A percentile compares a stretch with the other conserved stretches of the same genome.
Conservation (phyloP, 2,329 filamentous ascomycete genomes). For the Plectosphaerella sp. region DNA sequence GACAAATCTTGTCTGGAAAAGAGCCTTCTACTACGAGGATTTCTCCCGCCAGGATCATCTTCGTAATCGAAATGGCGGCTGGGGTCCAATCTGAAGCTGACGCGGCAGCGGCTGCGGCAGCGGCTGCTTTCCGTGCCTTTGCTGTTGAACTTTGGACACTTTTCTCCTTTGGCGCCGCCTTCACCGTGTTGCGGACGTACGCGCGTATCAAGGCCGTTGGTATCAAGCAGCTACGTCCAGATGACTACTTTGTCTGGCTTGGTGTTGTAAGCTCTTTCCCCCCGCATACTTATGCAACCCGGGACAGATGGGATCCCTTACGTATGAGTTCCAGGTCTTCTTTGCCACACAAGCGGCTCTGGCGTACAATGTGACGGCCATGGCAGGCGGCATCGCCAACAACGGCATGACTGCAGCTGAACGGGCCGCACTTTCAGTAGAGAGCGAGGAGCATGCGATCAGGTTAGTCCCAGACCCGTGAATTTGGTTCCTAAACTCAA, state of each 20-base stretch:
- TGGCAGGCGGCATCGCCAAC: conserved; percentile 47
- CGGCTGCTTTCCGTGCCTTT: conserved; percentile 19
- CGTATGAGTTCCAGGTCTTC: background rate
- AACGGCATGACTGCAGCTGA: conserved; percentile 50
- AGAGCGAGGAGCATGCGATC: conserved; percentile 37
- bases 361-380: conserved; percentile 21
- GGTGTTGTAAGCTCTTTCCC: conserved; percentile 30
- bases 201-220: conserved; percentile 26
- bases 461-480: conserved; percentile 16
- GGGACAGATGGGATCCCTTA: background rate
- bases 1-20: too few relatives aligned
- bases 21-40: too few relatives aligned
- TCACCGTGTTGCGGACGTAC: conserved; percentile 30
- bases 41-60: too few relatives aligned
- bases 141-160: conserved; percentile 30
- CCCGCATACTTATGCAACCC: background rate
- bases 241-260: conserved; percentile 30
- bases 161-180: conserved; percentile 23
- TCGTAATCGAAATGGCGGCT: too few relatives aligned
- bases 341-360: conserved; percentile 18
- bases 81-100: conserved; percentile 6
- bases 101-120: conserved; percentile 15
- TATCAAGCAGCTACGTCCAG: conserved; percentile 22
- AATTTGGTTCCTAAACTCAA: background rate
- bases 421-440: conserved; percentile 36